Conservation (phyloP, 805 yeast genomes). For the Zygosaccharomyces bailii region DNA sequence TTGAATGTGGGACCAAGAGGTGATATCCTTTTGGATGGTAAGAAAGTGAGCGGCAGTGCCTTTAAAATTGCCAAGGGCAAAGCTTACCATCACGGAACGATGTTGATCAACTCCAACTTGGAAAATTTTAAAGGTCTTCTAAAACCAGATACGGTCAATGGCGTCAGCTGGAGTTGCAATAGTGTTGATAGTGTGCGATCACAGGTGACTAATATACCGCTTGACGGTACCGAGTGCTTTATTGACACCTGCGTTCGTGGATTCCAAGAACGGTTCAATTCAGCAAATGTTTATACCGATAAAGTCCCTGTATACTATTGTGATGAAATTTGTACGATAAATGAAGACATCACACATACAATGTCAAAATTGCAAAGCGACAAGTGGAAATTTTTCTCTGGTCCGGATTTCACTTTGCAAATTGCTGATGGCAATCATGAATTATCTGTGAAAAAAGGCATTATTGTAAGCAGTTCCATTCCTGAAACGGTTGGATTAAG, state of each 20-base stretch:
- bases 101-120: conserved; percentile 70
- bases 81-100: conserved; percentile 94
- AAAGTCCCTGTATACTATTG: conserved; percentile 31
- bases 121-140: conserved; percentile 58
- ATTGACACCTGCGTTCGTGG: conserved; percentile 30
- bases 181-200: conserved; percentile 78
- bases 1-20: conserved; percentile 68
- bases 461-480: conserved; percentile 18
- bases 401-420: conserved; percentile 67
- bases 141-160: conserved; percentile 43
- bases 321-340: conserved; percentile 31
- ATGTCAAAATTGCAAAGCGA: conserved; percentile 49
- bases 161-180: conserved; percentile 44
- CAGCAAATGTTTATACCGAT: conserved; percentile 19
- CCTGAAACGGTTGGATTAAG: conserved; percentile 16
- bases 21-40: conserved; percentile 58
- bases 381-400: conserved; percentile 73
- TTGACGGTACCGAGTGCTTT: conserved; percentile 37
- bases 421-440: conserved; percentile 37
- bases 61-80: conserved; percentile 77
- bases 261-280: conserved; percentile 18
- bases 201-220: conserved; percentile 66
- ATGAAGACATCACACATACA: conserved; percentile 40
- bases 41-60: conserved; percentile 90
- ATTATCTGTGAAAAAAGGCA: conserved; percentile 53